Evolutionary conservation across 2,329 filamentous ascomycete genomes (phyloP).

Genomic region (Plectosphaerella cucumerina): DNA sequence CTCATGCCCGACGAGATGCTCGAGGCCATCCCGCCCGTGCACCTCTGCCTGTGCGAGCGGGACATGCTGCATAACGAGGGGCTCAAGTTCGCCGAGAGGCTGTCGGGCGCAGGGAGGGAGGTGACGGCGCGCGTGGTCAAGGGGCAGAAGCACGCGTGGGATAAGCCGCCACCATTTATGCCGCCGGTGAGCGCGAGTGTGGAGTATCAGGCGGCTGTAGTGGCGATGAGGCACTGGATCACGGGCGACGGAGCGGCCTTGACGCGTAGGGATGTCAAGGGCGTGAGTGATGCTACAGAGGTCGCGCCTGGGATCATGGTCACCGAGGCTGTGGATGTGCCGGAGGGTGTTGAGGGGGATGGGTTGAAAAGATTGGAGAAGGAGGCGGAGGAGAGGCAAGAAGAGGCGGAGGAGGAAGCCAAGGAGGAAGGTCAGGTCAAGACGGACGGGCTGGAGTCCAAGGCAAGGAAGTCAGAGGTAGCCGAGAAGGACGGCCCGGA

Average conservation of each 20-base stretch:
- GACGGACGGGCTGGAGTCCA: background rate
- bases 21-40: slow-evolving; percentile 46
- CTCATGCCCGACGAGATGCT: slow-evolving; percentile 51
- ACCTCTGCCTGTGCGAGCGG: slow-evolving; percentile 60
- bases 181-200: slow-evolving; percentile 38
- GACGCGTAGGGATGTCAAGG: background rate
- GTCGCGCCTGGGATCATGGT: background rate
- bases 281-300: background rate
- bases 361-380: background rate
- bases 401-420: background rate
- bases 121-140: slow-evolving; percentile 38
- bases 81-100: slow-evolving; percentile 54
- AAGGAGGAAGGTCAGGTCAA: background rate
- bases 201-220: slow-evolving; percentile 41
- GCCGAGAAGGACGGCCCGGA: background rate
- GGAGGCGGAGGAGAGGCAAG: background rate
- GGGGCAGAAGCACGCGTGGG: slow-evolving; percentile 44
- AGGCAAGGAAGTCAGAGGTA: background rate
- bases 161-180: slow-evolving; percentile 39
- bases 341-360: background rate
- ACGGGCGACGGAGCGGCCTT: background rate
- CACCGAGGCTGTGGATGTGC: background rate
- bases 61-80: slow-evolving; percentile 62
- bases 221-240: slow-evolving; percentile 34
- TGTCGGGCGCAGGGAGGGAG: slow-evolving; percentile 28